Evolutionary conservation across 2,329 filamentous ascomycete genomes (phyloP), one percentile per base, ranked within the genome.

Genomic region (Cytospora piceicola): DNA sequence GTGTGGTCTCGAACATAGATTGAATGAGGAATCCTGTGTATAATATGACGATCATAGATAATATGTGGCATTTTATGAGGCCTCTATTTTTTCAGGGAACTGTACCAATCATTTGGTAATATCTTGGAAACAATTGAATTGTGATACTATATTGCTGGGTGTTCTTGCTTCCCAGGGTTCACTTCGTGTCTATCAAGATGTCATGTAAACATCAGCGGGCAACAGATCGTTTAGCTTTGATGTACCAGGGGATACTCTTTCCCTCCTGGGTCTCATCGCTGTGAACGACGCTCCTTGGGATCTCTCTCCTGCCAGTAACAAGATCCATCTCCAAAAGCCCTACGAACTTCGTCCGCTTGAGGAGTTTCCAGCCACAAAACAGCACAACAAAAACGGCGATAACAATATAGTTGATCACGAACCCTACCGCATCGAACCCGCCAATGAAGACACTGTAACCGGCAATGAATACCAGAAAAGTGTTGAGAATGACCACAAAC

Each of bases 371-470:
- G 0, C 74, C 76, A 22, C 81, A 66, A 42, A 78, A 81, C 29
- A 83, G 78, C 2, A 82, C 63, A 1, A 75, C 74, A 65, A 85
- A 85, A 2, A 85, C 72, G 0, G 81, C 82, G 0, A 86, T 68
- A 69, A 86, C 77, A 61, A 85, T 82, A 69, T 86, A 87, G 67
- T 82, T 83, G 59, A 84, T 79, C 34, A 87, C 81, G 69, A 86
- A 86, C 11, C 76, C 77, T 1, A 80, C 79, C 0, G 79, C 77
- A 36, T 78, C 78, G 69, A 83, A 86, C 0, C 81, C 82, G 52
- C 77, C 77, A 61, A 86, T 68, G 61, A 79, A 82, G 2, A 81
- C 82, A 6, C 80, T 81, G 73, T 85, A 86, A 15, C 83, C 84
- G 68, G 84, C 82, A 53, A 82, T 79, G 58, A 84, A 79, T 2